A percentile compares a stretch with the other conserved stretches of the same genome.
phyloP scores from a whole-genome alignment of 108 stramenopile species.

The Cylindrotheca closterium region DNA sequence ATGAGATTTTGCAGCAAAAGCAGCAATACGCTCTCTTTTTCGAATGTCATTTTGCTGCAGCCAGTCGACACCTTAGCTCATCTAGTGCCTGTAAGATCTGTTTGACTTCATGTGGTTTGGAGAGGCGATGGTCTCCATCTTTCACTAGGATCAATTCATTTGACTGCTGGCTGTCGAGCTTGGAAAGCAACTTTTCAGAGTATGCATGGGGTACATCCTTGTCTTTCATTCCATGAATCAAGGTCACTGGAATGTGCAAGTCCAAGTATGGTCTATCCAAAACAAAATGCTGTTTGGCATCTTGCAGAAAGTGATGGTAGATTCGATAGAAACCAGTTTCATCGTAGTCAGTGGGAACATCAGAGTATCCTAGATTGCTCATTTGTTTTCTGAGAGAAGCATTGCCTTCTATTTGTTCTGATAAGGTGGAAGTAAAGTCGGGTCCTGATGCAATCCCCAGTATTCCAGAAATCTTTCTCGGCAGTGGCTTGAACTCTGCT shows the following conservation, averaged over 20 bases:
- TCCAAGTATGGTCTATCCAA: neutral
- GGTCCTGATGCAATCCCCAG: slow-evolving; percentile 43
- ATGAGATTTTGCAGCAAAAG: too few relatives aligned
- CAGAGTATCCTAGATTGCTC: slow-evolving; percentile 2
- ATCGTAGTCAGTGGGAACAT: slow-evolving; percentile 24
- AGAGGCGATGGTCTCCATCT: slow-evolving; percentile 40
- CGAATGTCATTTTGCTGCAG: too few relatives aligned
- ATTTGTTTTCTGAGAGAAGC: slow-evolving; percentile 1
- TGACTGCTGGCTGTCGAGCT: neutral
- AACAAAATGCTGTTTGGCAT: slow-evolving; percentile 21
- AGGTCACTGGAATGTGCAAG: slow-evolving; percentile 14
- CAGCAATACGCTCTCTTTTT: too few relatives aligned
- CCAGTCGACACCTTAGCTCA: too few relatives aligned
- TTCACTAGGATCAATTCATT: slow-evolving; percentile 22
- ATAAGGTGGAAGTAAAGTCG: slow-evolving; percentile 21
- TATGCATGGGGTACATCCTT: slow-evolving; percentile 25
- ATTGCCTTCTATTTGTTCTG: too few relatives aligned
- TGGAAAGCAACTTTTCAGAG: slow-evolving; percentile 11
- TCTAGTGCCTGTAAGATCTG: slow-evolving; percentile 5
- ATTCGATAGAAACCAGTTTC: slow-evolving; percentile 21
- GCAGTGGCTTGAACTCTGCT: too few relatives aligned
- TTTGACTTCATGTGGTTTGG: slow-evolving; percentile 26
- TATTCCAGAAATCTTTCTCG: slow-evolving; percentile 22
- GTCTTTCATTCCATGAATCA: slow-evolving; percentile 43
- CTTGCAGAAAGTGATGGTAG: slow-evolving; percentile 21